Evolutionary conservation across 176 grass and related monocot genomes (phyloP), one percentile per base, ranked within the genome.

Genomic region (Oropetium thomaeum): DNA sequence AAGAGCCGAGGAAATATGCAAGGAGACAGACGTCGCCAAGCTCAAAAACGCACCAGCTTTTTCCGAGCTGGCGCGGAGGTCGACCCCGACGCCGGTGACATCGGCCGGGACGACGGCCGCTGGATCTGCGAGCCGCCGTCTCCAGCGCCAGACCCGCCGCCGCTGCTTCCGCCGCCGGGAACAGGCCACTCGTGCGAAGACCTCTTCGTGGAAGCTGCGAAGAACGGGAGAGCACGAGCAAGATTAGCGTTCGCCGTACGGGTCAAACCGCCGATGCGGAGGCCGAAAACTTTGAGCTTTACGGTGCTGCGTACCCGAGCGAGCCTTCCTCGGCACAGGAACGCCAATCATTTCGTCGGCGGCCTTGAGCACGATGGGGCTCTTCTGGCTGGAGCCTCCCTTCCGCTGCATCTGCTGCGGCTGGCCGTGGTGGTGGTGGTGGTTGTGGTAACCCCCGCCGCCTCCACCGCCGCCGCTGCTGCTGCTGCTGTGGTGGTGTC

Each of bases 281-380:
- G 61, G 23, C 0, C 5, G 3, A 2, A 81, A 74, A 78, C 23
- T 12, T 30, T 1, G 28, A 48, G 27, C 58, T 52, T 87, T 67
- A 23, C 33, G 5, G 63, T 1, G 8, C 13, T 2, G 63, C 58
- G 22, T 83, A 99, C 96, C 84, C 30, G 96, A 95, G 31, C 96
- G 92, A 8, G 96, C 89, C 89, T 99, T 99, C 76, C 96, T 81
- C 0, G 96, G 96, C 13, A 99, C 96, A 2, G 89, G 69, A 40
- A 99, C 89, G 15, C 96, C 96, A 63, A 99, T 99, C 96, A 99
- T 99, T 79, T 99, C 96, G 75, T 99, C 96, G 27, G 92, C 96
- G 4, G 87, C 77, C 76, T 93, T 93, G 85, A 76, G 74, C 8
- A 67, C 69, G 39, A 53, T 10, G 53, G 93, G 75, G 41, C 71